Base-by-base conservation (phyloP, 192 early-diverging fungal genomes). In the Lobosporangium transversale region DNA sequence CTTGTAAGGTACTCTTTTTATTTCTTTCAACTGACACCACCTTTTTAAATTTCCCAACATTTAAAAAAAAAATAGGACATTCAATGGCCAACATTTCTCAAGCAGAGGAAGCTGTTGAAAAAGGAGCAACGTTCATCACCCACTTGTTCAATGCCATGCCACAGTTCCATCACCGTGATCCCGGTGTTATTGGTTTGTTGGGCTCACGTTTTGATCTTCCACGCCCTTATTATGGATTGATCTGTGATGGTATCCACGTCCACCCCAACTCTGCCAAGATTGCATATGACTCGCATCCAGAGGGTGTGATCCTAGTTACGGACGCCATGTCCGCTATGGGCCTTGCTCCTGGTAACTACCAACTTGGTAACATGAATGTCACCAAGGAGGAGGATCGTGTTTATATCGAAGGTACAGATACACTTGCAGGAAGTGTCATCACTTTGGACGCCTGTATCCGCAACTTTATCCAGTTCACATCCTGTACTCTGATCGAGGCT, bases 131-230 rank as follows among this genome's bases (percentile, higher is more conserved):
- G 1, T 87, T 87, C 70, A 90, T 95, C 42, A 94, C 93, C 0
- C 93, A 95, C 66, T 75, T 95, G 49, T 95, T 94, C 80, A 95
- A 95, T 62, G 93, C 93, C 35, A 93, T 94, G 93, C 87, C 89
- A 52, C 82, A 90, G 61, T 95, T 95, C 74, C 93, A 95, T 78
- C 93, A 95, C 79, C 89, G 93, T 51, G 92, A 95, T 67, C 93
- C 93, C 5, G 93, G 92, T 44, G 79, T 92, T 49, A 86, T 94
- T 53, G 93, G 93, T 23, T 66, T 94, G 8, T 79, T 94, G n/a
- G 92, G 92, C 29, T 81, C 85, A 0, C 67, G 78, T 18, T 66
- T 64, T 29, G 79, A 83, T 11, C 36, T 78, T 14, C 81, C 86
- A 26, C 87, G 91, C 36, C 92, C 93, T 26, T 94, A 86, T 70